phyloP scores from a whole-genome alignment of 1,139 yeast genomes.

The Geotrichum fermentans region DNA sequence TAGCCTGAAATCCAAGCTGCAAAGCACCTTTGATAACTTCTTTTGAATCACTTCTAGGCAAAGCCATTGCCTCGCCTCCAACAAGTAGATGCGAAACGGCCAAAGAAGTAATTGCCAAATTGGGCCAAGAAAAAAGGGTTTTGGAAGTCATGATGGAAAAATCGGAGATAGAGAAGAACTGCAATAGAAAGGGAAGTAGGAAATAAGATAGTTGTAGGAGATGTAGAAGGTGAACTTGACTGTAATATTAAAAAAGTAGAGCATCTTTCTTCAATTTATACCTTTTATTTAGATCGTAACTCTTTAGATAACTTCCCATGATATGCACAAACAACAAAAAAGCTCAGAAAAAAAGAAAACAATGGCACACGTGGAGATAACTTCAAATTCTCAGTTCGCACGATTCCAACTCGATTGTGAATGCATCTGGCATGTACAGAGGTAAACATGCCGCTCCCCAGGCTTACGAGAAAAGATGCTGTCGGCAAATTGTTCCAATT shows the following conservation, averaged over 20 bases:
- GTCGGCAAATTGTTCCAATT: not conserved
- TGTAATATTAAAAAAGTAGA: not conserved
- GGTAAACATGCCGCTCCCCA: not conserved
- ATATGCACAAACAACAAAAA: not conserved
- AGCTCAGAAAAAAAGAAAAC: not conserved
- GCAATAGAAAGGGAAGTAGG: not conserved
- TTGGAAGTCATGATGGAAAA: not conserved
- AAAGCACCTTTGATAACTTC: not conserved
- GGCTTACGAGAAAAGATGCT: not conserved
- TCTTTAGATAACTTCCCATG: not conserved
- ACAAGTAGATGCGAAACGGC: not conserved
- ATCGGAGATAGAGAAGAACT: not conserved
- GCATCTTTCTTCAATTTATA: not conserved
- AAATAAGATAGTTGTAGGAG: too few species aligned
- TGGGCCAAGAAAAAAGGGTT: not conserved
- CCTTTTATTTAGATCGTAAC: constrained; percentile 39
- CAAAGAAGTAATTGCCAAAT: not conserved
- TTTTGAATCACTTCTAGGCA: not conserved
- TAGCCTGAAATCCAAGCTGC: not conserved
- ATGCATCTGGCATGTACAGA: not conserved
- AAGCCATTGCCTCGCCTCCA: not conserved
- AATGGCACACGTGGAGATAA: not conserved
- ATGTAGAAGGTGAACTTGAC: too few species aligned
- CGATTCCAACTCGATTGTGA: too few species aligned
- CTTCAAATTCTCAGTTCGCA: not conserved